Percentiles rank a stretch among this genome's conserved stretches.
These are phyloP conservation scores for Cryptococcus wingfieldii DNA, from an alignment of 1,284 basidiomycete species.

Conservation along the genomic window DNA sequence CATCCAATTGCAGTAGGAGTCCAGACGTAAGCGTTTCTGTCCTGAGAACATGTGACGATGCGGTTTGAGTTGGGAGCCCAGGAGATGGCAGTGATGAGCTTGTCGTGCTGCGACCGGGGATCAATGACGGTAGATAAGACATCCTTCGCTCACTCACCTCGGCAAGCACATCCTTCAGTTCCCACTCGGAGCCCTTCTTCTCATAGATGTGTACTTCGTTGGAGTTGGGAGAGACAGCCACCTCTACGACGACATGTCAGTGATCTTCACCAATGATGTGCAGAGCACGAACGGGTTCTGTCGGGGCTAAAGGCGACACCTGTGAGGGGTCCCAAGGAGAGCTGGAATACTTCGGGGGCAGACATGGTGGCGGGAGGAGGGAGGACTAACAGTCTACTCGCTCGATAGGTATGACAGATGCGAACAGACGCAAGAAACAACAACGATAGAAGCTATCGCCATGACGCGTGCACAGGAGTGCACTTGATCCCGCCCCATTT, in stretches of 20 bases:
- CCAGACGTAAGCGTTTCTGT: slow-evolving; percentile 99
- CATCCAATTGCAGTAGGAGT: slow-evolving; percentile 75
- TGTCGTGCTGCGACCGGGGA: slow-evolving; percentile 75
- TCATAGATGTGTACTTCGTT: slow-evolving; percentile 82
- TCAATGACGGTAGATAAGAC: neutral
- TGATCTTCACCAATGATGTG: neutral
- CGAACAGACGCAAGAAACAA: neutral
- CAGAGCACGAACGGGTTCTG: slow-evolving; percentile 60
- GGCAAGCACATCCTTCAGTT: slow-evolving; percentile 69
- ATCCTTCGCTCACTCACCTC: slow-evolving; percentile 59
- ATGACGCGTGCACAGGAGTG: too few species aligned
- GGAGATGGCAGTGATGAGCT: slow-evolving; percentile 95
- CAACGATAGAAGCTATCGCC: neutral
- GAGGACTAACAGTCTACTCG: slow-evolving; percentile 33
- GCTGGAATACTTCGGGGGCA: slow-evolving; percentile 67
- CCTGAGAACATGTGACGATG: slow-evolving; percentile 97
- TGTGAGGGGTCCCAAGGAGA: slow-evolving; percentile 79
- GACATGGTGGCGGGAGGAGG: slow-evolving; percentile 57
- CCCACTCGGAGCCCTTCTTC: slow-evolving; percentile 65
- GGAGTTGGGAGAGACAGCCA: slow-evolving; percentile 86
- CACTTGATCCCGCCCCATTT: too few species aligned
- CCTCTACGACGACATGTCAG: slow-evolving; percentile 55
- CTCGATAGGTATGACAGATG: neutral
- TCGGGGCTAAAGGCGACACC: slow-evolving; percentile 91
- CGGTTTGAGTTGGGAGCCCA: slow-evolving; percentile 96